Conservation (phyloP, 441 rosid genomes). For the Sinapis alba region DNA sequence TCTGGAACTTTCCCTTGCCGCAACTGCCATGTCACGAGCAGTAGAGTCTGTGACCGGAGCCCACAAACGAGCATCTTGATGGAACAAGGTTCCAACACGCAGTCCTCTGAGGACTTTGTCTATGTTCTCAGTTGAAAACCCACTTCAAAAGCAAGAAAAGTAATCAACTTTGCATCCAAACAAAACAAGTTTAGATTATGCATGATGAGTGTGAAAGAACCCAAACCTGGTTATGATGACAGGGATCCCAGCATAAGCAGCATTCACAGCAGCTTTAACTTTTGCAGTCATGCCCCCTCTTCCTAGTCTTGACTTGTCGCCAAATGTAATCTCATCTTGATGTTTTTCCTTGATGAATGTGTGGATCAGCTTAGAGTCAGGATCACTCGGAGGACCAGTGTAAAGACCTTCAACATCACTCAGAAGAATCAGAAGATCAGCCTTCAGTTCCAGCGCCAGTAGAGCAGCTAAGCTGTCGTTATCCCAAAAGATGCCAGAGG, state of each 20-base stretch:
- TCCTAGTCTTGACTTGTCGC: slow-evolving; percentile 97
- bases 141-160: slow-evolving; percentile 52
- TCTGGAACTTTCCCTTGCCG: slow-evolving; percentile 96
- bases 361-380: slow-evolving; percentile 83
- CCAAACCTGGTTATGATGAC: slow-evolving; percentile 92
- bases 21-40: slow-evolving; percentile 94
- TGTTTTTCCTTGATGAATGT: slow-evolving; percentile 86
- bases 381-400: slow-evolving; percentile 97
- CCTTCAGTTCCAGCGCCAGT: slow-evolving; percentile 87
- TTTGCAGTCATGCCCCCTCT: slow-evolving; percentile 99
- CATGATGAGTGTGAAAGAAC: neutral
- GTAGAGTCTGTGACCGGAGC: slow-evolving; percentile 54
- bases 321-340: slow-evolving; percentile 87
- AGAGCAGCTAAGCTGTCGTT: slow-evolving; percentile 98
- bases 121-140: slow-evolving; percentile 77
- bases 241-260: slow-evolving; percentile 91
- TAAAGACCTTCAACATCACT: slow-evolving; percentile 99
- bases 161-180: slow-evolving; percentile 12
- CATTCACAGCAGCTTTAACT: slow-evolving; percentile 95
- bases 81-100: slow-evolving; percentile 88
- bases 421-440: slow-evolving; percentile 91
- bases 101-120: slow-evolving; percentile 87
- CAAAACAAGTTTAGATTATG: neutral
- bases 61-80: slow-evolving; percentile 84
- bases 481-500: slow-evolving; percentile 99